A percentile compares a stretch with the other conserved stretches of the same genome.
These are phyloP conservation scores for Rickenella mellea DNA, from an alignment of 768 basidiomycete species.

Conservation along the genomic window DNA sequence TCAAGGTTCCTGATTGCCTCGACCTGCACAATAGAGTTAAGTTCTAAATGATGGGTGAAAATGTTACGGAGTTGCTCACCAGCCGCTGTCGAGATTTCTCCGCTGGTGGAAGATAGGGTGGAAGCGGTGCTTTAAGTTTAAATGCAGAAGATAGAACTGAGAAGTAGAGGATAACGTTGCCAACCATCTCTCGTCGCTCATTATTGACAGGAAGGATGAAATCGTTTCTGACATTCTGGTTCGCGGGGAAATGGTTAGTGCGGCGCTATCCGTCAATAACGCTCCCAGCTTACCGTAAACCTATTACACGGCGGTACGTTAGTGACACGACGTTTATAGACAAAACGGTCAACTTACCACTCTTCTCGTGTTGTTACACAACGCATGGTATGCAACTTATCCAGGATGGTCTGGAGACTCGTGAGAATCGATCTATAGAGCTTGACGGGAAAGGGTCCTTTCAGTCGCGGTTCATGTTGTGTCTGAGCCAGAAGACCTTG, in stretches of 20 bases:
- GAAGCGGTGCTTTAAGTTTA: constrained; percentile 82
- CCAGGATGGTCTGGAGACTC: constrained; percentile 77
- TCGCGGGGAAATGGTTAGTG: neutral
- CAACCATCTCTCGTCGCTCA: constrained; percentile 89
- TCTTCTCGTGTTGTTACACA: constrained; percentile 95
- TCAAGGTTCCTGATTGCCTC: constrained; percentile 75
- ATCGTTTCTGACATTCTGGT: constrained; percentile 69
- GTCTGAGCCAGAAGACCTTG: constrained; percentile 82
- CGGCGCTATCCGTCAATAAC: neutral
- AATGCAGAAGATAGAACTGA: constrained; percentile 74
- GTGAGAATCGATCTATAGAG: constrained; percentile 79
- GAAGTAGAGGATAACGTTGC: constrained; percentile 88
- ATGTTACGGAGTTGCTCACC: constrained; percentile 35
- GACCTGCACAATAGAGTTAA: constrained; percentile 35
- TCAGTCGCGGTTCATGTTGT: constrained; percentile 87
- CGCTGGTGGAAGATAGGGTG: constrained; percentile 91
- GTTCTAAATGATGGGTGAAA: neutral
- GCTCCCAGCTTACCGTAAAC: constrained; percentile 53
- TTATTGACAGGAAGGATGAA: constrained; percentile 87
- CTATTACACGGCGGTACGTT: constrained; percentile 23
- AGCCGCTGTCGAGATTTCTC: constrained; percentile 75
- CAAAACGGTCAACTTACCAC: constrained; percentile 45
- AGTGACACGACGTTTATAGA: neutral
- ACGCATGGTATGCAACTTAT: constrained; percentile 89
- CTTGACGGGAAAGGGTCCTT: constrained; percentile 86